phyloP scores from a whole-genome alignment of 768 basidiomycete genomes.

The Termitomyces sp. region DNA sequence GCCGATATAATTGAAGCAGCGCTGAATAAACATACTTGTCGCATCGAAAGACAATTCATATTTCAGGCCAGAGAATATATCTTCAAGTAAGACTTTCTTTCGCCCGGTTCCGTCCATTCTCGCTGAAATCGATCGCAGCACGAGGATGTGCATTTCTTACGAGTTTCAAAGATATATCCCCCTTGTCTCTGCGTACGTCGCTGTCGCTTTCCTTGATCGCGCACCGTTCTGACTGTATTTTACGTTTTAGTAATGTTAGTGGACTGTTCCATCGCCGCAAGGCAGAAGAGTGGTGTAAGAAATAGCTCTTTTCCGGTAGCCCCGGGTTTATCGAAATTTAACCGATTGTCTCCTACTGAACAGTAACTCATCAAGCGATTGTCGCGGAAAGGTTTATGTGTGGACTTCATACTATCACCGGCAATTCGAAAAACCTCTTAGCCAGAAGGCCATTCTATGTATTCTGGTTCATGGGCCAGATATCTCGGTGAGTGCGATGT shows the following conservation, averaged over 20 bases:
- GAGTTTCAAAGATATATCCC: slow-evolving; percentile 66
- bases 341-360: slow-evolving; percentile 1
- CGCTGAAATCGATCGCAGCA: slow-evolving; percentile 32
- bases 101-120: not conserved
- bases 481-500: slow-evolving; percentile 39
- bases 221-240: not conserved
- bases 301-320: not conserved
- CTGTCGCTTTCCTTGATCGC: slow-evolving; percentile 14
- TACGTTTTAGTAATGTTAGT: slow-evolving; percentile 32
- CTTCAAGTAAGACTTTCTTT: slow-evolving; percentile 55
- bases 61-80: slow-evolving; percentile 70
- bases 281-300: slow-evolving; percentile 65
- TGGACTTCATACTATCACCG: slow-evolving; percentile 58
- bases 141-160: slow-evolving; percentile 64
- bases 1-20: slow-evolving; percentile 61
- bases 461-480: slow-evolving; percentile 75
- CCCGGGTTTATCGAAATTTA: not conserved
- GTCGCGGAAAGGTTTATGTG: slow-evolving; percentile 57
- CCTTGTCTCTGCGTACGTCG: slow-evolving; percentile 46
- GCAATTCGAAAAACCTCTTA: slow-evolving; percentile 42
- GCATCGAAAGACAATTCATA: slow-evolving; percentile 60
- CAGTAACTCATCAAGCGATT: slow-evolving; percentile 57
- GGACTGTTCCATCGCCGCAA: slow-evolving; percentile 48
- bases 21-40: slow-evolving; percentile 60
- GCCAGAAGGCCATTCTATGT: slow-evolving; percentile 60